These are phyloP conservation scores for Gossypium lobatum DNA, from an alignment of 441 rosid species.

Conservation along the genomic window DNA sequence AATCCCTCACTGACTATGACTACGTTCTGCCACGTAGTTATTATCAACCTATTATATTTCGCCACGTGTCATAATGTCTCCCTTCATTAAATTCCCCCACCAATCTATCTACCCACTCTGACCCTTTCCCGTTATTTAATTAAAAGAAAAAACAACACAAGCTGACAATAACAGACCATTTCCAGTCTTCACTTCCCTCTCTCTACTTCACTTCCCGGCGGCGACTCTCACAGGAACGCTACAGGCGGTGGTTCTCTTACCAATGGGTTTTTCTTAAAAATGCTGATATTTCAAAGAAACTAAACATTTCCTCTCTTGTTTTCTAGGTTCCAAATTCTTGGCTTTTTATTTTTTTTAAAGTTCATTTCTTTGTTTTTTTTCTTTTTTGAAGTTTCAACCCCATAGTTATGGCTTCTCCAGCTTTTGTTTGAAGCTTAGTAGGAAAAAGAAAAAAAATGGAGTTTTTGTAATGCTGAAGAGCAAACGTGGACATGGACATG, in stretches of 20 bases:
- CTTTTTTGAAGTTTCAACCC: neutral
- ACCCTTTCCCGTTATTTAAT: slow-evolving; percentile 14
- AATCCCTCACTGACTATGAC: neutral
- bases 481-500: slow-evolving; percentile 15
- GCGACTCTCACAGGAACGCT: slow-evolving; percentile 9
- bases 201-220: slow-evolving; percentile 6
- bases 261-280: neutral
- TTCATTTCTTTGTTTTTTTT: neutral
- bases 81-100: slow-evolving; percentile 20
- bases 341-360: neutral
- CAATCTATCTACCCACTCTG: slow-evolving; percentile 6
- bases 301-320: neutral
- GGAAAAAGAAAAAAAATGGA: slow-evolving; percentile 13
- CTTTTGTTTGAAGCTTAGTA: slow-evolving; percentile 6
- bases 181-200: neutral
- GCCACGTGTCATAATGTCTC: slow-evolving; percentile 16
- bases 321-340: neutral
- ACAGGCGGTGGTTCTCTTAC: neutral
- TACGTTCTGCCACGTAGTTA: slow-evolving; percentile 27
- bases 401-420: too few relatives aligned
- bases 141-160: too few relatives aligned
- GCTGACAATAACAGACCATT: neutral
- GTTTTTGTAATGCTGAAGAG: slow-evolving; percentile 10
- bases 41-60: neutral
- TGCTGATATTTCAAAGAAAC: neutral